Evolutionary conservation across 805 yeast species (phyloP).

Genomic region (Yamadazyma endophytica): DNA sequence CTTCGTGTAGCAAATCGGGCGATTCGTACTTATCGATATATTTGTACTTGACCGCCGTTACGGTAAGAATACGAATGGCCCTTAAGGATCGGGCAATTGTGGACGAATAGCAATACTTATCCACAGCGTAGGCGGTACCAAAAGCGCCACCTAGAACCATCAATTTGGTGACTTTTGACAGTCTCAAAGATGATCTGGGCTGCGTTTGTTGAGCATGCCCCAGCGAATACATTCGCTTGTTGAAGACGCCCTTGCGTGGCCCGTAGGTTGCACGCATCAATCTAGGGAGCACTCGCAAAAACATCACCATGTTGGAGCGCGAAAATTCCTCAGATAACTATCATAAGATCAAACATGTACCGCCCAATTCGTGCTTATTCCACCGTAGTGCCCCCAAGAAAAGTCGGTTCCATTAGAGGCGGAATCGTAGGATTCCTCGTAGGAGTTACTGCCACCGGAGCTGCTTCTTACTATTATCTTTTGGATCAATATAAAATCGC

Average conservation of each 20-base stretch:
- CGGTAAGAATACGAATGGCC: conserved; percentile 43
- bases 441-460: conserved; percentile 73
- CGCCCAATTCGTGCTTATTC: conserved; percentile 26
- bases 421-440: conserved; percentile 71
- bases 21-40: conserved; percentile 33
- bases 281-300: no score
- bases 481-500: conserved; percentile 74
- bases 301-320: no score
- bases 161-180: no score
- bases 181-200: no score
- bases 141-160: conserved; percentile 1
- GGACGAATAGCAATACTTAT: conserved; percentile 32
- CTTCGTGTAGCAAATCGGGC: conserved; percentile 54
- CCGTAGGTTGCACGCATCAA: no score
- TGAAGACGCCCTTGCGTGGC: no score
- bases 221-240: no score
- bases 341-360: not conserved
- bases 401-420: conserved; percentile 40
- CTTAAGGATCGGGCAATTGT: conserved; percentile 48
- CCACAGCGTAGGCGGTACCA: conserved; percentile 3
- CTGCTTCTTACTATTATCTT: conserved; percentile 71
- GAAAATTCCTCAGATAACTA: conserved; percentile 1
- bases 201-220: no score
- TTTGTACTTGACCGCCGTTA: conserved; percentile 58
- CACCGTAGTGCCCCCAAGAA: conserved; percentile 24